Evolutionary conservation across 139 green algal species (phyloP), one percentile per base, ranked within the genome.

Genomic region (Chara braunii): DNA sequence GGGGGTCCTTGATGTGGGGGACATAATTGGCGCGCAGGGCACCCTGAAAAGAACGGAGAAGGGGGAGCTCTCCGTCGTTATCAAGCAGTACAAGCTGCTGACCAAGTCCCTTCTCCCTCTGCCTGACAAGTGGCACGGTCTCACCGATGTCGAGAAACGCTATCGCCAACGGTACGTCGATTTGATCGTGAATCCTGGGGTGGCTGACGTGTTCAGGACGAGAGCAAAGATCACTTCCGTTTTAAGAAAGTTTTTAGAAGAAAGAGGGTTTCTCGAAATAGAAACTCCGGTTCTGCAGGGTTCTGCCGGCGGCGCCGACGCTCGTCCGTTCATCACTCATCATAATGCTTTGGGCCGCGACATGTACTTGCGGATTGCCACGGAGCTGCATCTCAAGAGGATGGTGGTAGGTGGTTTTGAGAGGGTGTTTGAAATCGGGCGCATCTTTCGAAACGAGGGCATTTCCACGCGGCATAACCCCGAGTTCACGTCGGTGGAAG

Each of bases 391-490:
- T 68, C 85, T 99, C 4, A 99, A 99, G 78, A 78, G 89, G 6
- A 58, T 95, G 18, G 80, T 92, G 51, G 85, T 77, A 14, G 59
- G 72, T 40, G 93, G 93, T 9, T 88, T 99, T 62, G 93, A 99
- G 74, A 83, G 88, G 18, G 90, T 99, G 50, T 99, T 90, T 78
- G 93, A 99, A 80, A 87, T 99, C 32, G 93, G 91, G 1, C 83
- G 89, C 45, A 88, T 97, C 37, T 99, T 99, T 72, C 81, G 93
- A 28, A 99, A 99, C 74, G 93, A 99, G 68, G 93, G 92, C 61
- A 77, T 95, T 23, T 94, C 85, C 32, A 82, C 85, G 1, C 78
- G 91, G 1, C 93, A 99, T 84, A 99, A 99, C 72, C 93, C 93
- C 2, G 93, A 99, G 83, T 99, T 99, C 80, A 97, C 93, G 0